Percentiles rank a stretch among this genome's conserved stretches.
Evolutionary conservation across 108 stramenopile genomes (phyloP).

Genomic region (Fragilariopsis cylindrus): DNA sequence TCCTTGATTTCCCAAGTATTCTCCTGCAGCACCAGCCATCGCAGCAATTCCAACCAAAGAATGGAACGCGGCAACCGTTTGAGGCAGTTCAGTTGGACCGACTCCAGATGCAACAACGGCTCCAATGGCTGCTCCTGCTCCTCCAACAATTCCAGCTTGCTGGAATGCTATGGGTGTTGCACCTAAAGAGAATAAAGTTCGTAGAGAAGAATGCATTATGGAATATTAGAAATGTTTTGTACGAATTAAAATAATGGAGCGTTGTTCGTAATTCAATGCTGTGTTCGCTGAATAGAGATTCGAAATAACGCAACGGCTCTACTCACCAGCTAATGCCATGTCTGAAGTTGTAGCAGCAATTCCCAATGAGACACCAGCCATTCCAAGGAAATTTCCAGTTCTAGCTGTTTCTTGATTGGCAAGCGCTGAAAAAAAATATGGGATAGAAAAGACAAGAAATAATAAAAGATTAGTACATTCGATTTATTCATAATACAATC

Average conservation of each 20-base stretch:
- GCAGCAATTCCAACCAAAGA: conserved; percentile 97
- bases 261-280: no score
- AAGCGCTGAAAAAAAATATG: conserved; percentile 34
- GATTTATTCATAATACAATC: not conserved
- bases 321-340: conserved; percentile 52
- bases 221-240: no score
- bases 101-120: conserved; percentile 77
- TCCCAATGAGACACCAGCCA: conserved; percentile 93
- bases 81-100: conserved; percentile 90
- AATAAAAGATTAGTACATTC: not conserved
- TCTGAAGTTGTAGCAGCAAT: conserved; percentile 89
- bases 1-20: conserved; percentile 67
- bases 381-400: conserved; percentile 90
- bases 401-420: conserved; percentile 92
- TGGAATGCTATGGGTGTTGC: conserved; percentile 59
- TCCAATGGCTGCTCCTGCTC: conserved; percentile 86
- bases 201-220: not conserved
- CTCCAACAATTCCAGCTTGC: conserved; percentile 82
- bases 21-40: conserved; percentile 88
- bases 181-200: conserved; percentile 24
- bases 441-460: not conserved
- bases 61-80: conserved; percentile 92
- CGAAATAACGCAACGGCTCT: no score
- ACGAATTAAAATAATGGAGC: no score
- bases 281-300: no score